A percentile compares a stretch with the other conserved stretches of the same genome.
Conservation (phyloP, 1,284 basidiomycete species). For the Pisolithus thermaeus region DNA sequence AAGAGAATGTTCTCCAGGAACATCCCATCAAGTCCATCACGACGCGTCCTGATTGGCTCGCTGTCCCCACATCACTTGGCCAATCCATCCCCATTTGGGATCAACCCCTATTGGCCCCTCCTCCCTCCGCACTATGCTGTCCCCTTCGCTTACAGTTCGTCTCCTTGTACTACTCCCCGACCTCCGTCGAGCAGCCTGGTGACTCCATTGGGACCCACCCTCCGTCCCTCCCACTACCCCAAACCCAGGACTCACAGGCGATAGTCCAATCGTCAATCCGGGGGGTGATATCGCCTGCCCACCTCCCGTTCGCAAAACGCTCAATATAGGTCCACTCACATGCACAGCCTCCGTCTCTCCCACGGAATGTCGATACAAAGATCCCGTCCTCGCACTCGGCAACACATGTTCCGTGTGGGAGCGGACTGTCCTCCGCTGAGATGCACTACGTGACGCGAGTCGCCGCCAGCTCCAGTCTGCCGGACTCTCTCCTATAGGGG, state of each 20-base stretch:
- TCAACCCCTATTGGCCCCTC: constrained; percentile 26
- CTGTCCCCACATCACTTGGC: background rate
- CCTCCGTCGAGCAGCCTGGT: constrained; percentile 27
- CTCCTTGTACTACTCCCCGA: constrained; percentile 27
- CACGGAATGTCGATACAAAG: background rate
- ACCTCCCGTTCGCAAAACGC: background rate
- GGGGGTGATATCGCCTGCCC: constrained; percentile 20
- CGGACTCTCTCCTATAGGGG: background rate
- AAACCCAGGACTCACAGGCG: constrained; percentile 70
- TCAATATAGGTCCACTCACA: background rate
- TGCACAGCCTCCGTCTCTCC: background rate
- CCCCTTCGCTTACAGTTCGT: constrained; percentile 47
- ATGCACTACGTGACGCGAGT: background rate
- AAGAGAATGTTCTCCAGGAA: background rate
- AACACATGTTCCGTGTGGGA: background rate
- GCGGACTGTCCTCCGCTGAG: background rate
- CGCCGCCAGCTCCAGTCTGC: background rate
- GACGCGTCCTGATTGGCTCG: constrained; percentile 1
- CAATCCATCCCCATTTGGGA: background rate
- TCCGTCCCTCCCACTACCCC: constrained; percentile 42
- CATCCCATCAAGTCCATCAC: background rate
- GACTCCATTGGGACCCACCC: background rate
- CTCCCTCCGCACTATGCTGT: constrained; percentile 29
- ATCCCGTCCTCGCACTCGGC: background rate
- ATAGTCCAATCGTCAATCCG: constrained; percentile 69